Evolutionary conservation across 495 filamentous ascomycete species (phyloP), one percentile per base, ranked within the genome.

Genomic region (Aspergillus haitiensis): DNA sequence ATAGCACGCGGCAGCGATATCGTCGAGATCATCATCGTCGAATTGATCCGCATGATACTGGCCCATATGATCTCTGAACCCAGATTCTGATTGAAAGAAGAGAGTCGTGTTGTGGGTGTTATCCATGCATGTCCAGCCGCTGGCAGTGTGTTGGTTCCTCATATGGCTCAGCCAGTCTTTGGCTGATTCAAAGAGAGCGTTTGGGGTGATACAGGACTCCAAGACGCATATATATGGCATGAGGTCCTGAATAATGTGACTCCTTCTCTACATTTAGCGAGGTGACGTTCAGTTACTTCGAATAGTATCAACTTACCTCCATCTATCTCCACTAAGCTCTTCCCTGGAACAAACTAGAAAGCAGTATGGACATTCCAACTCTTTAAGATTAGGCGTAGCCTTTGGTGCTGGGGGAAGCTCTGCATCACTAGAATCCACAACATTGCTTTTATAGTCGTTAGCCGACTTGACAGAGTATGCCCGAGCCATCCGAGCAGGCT

Each of bases 111-210:
- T 15, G 33, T 59, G 56, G 11, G 10, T 46, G 5, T 10, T 9
- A 35, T 58, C 55, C 44, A 58, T 50, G 39, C 55, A 58, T 10
- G 56, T 59, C 56, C 56, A 59, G n/a, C 47, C 10, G 45, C 15
- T 32, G 7, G 16, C 15, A 10, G 8, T 37, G 35, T 59, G 56
- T 46, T 45, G 56, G 2, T 27, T 45, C 27, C 21, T 52, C 56
- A 52, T 59, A 18, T 59, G 56, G 9, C 10, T 10, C 9, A 52
- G 0, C 56, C 47, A 59, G 11, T 52, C 56, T 45, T 36, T 42
- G 11, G 18, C 46, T 1, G 47, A 52, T 18, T 59, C 56, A 12
- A 59, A 59, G 21, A 52, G 56, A 5, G 46, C 39, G 33, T 52
- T 31, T 52, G 56, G 35, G 4, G 35, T 31, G 0, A 16, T 35